Evolutionary conservation across 2,329 filamentous ascomycete species (phyloP).

Genomic region (Lachnellula arida): DNA sequence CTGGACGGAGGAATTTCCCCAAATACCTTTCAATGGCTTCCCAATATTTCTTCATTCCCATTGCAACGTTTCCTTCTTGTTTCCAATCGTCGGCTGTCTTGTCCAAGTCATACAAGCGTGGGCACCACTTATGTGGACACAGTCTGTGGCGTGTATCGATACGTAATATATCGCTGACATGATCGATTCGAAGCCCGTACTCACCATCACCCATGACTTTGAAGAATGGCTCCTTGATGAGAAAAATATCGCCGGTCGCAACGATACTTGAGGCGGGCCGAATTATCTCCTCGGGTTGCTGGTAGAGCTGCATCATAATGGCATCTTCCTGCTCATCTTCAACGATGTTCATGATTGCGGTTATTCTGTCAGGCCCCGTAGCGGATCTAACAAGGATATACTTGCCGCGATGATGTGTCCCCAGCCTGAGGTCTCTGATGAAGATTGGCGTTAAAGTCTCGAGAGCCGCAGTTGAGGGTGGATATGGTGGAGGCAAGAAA

Average conservation of each 20-base stretch:
- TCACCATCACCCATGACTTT: constrained; percentile 36
- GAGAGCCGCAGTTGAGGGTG: constrained; percentile 2
- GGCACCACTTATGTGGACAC: constrained; percentile 1
- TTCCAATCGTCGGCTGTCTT: constrained; percentile 6
- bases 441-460: constrained; percentile 15
- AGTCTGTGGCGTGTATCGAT: constrained; percentile 1
- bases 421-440: constrained; percentile 32
- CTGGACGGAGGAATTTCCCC: not conserved
- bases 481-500: constrained; percentile 6
- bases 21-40: constrained; percentile 7
- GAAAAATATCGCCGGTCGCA: constrained; percentile 30
- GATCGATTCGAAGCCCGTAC: constrained; percentile 38
- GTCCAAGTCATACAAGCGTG: not conserved
- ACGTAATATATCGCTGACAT: constrained; percentile 27
- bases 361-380: constrained; percentile 23
- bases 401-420: constrained; percentile 39
- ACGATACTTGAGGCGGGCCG: constrained; percentile 35
- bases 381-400: constrained; percentile 27
- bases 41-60: constrained; percentile 1
- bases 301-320: constrained; percentile 38
- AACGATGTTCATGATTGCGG: constrained; percentile 30
- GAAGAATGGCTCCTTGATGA: constrained; percentile 52
- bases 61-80: constrained; percentile 5
- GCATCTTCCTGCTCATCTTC: constrained; percentile 18
- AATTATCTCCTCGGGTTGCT: constrained; percentile 37